phyloP scores from a whole-genome alignment of 73 alveolate species.

The Paramecium tetraurelia region DNA sequence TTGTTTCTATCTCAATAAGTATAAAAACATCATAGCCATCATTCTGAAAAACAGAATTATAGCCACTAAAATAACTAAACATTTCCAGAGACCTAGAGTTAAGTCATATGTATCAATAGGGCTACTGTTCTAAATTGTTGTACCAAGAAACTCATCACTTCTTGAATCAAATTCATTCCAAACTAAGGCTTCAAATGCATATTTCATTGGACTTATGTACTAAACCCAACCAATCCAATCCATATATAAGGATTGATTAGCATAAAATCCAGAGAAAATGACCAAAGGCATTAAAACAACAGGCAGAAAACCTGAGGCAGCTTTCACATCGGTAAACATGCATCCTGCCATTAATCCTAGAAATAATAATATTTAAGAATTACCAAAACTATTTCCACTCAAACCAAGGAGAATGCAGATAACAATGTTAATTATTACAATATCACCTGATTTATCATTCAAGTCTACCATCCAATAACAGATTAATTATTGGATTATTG shows the following conservation, averaged over 20 bases:
- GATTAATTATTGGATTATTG: slow-evolving; percentile 2
- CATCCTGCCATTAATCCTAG: slow-evolving; percentile 61
- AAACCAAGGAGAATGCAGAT: slow-evolving; percentile 44
- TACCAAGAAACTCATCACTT: not conserved
- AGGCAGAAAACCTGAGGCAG: slow-evolving; percentile 67
- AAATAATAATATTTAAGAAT: not conserved
- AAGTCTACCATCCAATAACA: slow-evolving; percentile 59
- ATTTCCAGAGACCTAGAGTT: not conserved
- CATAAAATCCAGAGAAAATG: slow-evolving; percentile 74
- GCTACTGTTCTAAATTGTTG: not conserved
- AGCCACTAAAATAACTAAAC: not conserved
- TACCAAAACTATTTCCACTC: slow-evolving; percentile 65
- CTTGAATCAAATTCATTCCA: slow-evolving; percentile 65
- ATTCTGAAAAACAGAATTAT: not conserved
- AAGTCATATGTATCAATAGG: not conserved
- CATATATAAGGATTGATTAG: slow-evolving; percentile 56
- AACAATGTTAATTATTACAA: not conserved
- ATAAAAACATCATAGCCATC: not conserved
- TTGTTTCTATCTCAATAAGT: not conserved
- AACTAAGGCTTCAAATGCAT: slow-evolving; percentile 67
- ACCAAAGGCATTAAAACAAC: slow-evolving; percentile 72
- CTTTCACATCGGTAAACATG: slow-evolving; percentile 54
- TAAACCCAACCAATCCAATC: slow-evolving; percentile 79
- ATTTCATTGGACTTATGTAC: slow-evolving; percentile 75
- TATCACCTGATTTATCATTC: slow-evolving; percentile 43